Conservation (phyloP, 495 filamentous ascomycete species). For the Rostrohypoxylon terebratum region DNA sequence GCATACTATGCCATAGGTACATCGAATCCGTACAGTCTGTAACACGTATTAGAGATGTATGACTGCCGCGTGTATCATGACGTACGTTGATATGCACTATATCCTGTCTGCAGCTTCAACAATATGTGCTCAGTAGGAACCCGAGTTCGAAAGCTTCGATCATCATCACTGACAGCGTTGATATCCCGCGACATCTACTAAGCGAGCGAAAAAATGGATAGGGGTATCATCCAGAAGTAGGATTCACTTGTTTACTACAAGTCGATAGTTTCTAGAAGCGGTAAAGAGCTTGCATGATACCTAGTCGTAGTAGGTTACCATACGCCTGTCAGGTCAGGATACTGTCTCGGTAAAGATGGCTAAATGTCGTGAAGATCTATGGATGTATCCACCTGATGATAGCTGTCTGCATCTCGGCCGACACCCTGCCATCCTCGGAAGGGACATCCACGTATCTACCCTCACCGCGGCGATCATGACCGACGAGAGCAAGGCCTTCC, state of each 20-base stretch:
- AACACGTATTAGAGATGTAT: not conserved
- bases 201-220: not conserved
- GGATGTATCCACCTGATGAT: not conserved
- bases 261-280: not conserved
- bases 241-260: not conserved
- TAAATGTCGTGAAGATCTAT: not conserved
- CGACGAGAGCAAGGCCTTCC: not conserved
- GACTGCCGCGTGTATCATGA: not conserved
- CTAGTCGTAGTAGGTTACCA: not conserved
- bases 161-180: not conserved
- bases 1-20: not conserved
- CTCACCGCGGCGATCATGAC: not conserved
- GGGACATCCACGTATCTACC: not conserved
- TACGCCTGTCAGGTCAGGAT: no score
- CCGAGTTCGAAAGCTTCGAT: not conserved
- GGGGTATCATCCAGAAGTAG: not conserved
- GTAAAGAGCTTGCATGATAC: constrained; percentile 3
- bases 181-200: not conserved
- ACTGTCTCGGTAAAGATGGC: not conserved
- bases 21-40: not conserved
- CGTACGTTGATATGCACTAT: not conserved
- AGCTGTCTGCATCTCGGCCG: not conserved
- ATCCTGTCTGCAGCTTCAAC: not conserved
- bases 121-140: not conserved
- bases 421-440: not conserved